Conservation (phyloP, 176 grass and related monocot genomes). For the Cenchrus fungigraminus region DNA sequence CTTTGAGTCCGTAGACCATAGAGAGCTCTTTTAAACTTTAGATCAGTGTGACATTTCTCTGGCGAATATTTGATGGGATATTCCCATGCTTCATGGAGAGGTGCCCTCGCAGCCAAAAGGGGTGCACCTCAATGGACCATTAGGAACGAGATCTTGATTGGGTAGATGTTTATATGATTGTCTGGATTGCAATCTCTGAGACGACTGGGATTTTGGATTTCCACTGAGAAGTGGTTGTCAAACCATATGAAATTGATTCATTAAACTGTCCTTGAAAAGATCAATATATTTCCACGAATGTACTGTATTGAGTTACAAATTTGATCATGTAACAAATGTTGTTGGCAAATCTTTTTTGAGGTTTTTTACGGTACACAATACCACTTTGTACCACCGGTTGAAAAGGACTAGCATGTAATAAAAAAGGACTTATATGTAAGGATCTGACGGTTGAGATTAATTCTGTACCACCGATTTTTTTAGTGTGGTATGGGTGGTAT, state of each 20-base stretch:
- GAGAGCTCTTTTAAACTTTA: conserved; percentile 42
- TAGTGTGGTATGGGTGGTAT: no score
- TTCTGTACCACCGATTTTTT: no score
- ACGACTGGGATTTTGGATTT: not conserved
- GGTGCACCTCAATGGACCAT: conserved; percentile 13
- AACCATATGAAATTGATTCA: not conserved
- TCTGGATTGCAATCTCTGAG: conserved; percentile 3
- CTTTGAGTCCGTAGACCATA: conserved; percentile 29
- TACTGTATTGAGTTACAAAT: not conserved
- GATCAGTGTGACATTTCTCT: conserved; percentile 23
- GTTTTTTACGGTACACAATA: no score
- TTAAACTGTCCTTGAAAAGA: not conserved
- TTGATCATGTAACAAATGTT: not conserved
- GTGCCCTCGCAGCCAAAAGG: conserved; percentile 32
- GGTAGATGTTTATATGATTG: not conserved
- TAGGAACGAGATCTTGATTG: conserved; percentile 17
- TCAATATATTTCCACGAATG: not conserved
- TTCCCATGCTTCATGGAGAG: conserved; percentile 45
- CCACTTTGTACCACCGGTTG: no score
- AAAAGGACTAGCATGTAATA: no score
- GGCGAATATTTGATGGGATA: conserved; percentile 63
- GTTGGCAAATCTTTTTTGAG: not conserved
- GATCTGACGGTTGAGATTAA: no score
- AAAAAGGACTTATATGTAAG: no score
- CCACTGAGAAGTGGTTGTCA: not conserved